Conservation (phyloP, 164 flowering plant species). For the Magnolia changhungtana region DNA sequence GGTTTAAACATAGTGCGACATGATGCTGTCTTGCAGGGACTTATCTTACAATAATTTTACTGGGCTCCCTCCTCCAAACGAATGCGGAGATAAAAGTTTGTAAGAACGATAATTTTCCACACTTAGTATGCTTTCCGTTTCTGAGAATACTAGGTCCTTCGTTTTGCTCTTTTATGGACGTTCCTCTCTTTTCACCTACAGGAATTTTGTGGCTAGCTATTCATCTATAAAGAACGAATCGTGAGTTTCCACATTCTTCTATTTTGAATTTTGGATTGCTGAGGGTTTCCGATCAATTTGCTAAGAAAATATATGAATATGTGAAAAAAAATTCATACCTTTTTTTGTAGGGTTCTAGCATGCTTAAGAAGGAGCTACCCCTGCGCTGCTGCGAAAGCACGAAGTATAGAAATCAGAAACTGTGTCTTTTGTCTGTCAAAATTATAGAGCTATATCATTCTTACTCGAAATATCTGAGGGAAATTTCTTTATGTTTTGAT, state of each 20-base stretch:
- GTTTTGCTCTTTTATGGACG: neutral
- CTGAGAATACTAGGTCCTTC: neutral
- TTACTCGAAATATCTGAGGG: neutral
- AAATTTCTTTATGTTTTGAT: neutral
- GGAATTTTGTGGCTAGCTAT: slow-evolving; percentile 50
- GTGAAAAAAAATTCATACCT: neutral
- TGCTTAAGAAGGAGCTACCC: slow-evolving; percentile 67
- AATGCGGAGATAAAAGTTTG: neutral
- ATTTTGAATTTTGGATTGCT: neutral
- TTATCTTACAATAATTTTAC: slow-evolving; percentile 74
- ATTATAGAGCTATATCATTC: neutral
- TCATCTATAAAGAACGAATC: slow-evolving; percentile 28
- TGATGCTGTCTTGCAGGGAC: slow-evolving; percentile 53
- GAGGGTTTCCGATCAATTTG: neutral
- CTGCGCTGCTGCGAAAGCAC: slow-evolving; percentile 31
- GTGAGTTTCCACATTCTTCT: slow-evolving; percentile 37
- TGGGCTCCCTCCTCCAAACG: slow-evolving; percentile 11
- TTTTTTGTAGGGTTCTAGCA: slow-evolving; percentile 34
- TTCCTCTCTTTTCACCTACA: slow-evolving; percentile 20
- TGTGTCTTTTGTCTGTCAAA: neutral
- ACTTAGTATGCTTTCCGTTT: neutral
- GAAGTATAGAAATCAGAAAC: slow-evolving; percentile 24
- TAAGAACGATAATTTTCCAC: neutral
- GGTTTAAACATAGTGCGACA: neutral
- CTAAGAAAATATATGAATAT: neutral